Evolutionary conservation across 257 asterid species (phyloP).

Genomic region (Solanum chilense): DNA sequence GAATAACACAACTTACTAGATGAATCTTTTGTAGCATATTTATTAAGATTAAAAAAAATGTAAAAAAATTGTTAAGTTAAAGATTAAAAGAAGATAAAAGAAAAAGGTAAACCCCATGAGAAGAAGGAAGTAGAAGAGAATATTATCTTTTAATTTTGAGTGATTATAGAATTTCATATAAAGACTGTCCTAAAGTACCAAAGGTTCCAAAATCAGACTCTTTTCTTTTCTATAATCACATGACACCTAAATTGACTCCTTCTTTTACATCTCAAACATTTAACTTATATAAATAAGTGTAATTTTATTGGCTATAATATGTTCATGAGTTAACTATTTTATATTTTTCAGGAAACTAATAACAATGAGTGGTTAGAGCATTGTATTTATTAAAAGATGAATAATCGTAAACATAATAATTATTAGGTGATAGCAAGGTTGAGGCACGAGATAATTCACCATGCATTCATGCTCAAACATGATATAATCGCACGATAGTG

Average conservation of each 20-base stretch:
- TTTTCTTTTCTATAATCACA: conserved; percentile 24
- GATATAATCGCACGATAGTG: neutral
- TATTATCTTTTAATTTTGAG: conserved; percentile 23
- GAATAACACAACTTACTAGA: conserved; percentile 2
- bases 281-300: neutral
- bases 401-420: neutral
- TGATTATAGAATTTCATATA: conserved; percentile 11
- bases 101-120: conserved; percentile 13
- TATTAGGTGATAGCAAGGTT: neutral
- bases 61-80: conserved; percentile 23
- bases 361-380: neutral
- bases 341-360: neutral
- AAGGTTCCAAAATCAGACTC: conserved; percentile 29
- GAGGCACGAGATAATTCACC: neutral
- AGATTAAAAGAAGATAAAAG: conserved; percentile 7
- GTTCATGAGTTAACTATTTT: neutral
- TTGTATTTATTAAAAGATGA: neutral
- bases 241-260: conserved; percentile 17
- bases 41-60: neutral
- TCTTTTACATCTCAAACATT: neutral
- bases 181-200: conserved; percentile 11
- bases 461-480: neutral
- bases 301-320: neutral
- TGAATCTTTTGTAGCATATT: conserved; percentile 16
- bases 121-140: conserved; percentile 40